Conservation (phyloP, 306 rosid species). For the Coriaria nepalensis region DNA sequence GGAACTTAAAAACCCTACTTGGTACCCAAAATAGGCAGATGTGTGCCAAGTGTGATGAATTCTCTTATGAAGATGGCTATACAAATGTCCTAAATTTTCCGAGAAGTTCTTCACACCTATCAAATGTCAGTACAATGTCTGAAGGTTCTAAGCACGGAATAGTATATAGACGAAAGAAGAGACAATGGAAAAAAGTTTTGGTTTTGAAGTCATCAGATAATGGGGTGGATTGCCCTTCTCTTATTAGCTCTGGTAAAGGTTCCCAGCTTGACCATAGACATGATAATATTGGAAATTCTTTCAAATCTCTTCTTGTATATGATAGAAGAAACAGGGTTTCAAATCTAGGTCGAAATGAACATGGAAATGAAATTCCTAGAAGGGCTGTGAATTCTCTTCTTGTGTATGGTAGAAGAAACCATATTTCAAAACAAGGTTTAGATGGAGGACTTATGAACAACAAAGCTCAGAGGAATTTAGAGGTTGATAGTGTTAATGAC, state of each 20-base stretch:
- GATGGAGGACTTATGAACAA: constrained; percentile 25
- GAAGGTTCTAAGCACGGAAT: constrained; percentile 28
- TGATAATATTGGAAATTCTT: constrained; percentile 22
- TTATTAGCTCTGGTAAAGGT: constrained; percentile 31
- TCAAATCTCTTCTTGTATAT: constrained; percentile 15
- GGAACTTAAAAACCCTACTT: background rate
- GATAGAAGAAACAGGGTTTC: background rate
- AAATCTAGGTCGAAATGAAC: constrained; percentile 20
- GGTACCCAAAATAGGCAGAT: constrained; percentile 55
- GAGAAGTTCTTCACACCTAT: constrained; percentile 29
- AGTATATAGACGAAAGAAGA: constrained; percentile 64
- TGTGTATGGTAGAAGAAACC: constrained; percentile 13
- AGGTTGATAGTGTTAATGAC: constrained; percentile 53
- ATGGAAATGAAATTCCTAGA: constrained; percentile 23
- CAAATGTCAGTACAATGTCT: constrained; percentile 42
- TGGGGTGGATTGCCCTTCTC: constrained; percentile 28
- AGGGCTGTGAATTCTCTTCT: constrained; percentile 15
- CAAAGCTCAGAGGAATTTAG: constrained; percentile 27
- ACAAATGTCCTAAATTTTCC: constrained; percentile 30
- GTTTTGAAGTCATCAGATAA: constrained; percentile 14
- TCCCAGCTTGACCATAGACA: constrained; percentile 28
- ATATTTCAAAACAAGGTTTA: constrained; percentile 14
- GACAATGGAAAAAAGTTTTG: constrained; percentile 17
- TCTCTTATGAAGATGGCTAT: constrained; percentile 30
- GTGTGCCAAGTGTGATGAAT: constrained; percentile 36